These are phyloP conservation scores for Cucumis cinereus DNA, from an alignment of 306 rosid genomes.

Conservation along the genomic window DNA sequence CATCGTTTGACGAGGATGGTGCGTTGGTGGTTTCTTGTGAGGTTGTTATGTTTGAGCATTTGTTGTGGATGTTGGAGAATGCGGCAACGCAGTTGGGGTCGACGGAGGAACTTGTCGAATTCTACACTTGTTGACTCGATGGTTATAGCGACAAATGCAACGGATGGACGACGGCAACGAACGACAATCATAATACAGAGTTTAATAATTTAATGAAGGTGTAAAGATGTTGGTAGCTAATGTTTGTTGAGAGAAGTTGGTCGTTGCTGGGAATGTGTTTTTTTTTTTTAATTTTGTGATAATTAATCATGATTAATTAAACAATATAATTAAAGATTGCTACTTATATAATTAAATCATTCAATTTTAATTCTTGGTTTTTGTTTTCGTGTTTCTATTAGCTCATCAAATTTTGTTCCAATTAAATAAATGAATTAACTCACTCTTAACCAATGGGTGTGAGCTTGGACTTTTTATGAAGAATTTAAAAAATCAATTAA, in stretches of 20 bases:
- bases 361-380: background rate
- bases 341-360: background rate
- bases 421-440: background rate
- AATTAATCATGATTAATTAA: conserved; percentile 1
- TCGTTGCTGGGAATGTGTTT: background rate
- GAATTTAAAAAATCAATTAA: background rate
- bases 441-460: background rate
- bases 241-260: background rate
- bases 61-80: conserved; percentile 82
- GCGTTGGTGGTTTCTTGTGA: conserved; percentile 52
- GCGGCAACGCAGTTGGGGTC: conserved; percentile 53
- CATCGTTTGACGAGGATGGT: background rate
- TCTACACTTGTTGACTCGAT: conserved; percentile 46
- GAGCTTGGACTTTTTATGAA: background rate
- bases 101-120: conserved; percentile 72
- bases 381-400: background rate
- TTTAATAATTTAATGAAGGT: background rate
- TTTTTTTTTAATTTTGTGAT: background rate
- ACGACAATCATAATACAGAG: background rate
- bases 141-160: background rate
- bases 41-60: conserved; percentile 89
- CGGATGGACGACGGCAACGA: background rate
- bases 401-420: background rate
- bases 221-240: conserved; percentile 5
- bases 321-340: background rate